Conservation (phyloP, 2,329 filamentous ascomycete species). For the Trichophyton rubrum region DNA sequence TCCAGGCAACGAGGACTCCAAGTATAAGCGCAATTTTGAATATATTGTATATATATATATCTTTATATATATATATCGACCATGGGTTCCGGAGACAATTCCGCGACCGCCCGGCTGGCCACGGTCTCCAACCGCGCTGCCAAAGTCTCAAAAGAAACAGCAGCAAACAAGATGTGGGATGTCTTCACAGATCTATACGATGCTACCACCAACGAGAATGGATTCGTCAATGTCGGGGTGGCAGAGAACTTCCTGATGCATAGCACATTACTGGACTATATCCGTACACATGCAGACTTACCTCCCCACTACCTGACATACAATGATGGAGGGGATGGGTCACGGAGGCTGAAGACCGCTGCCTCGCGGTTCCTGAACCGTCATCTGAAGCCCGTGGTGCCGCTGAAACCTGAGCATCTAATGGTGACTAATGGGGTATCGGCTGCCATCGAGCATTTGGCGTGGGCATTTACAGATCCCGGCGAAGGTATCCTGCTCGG, state of each 20-base stretch:
- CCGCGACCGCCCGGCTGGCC: background rate
- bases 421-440: constrained; percentile 29
- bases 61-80: background rate
- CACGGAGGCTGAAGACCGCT: constrained; percentile 27
- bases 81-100: background rate
- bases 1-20: background rate
- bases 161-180: constrained; percentile 28
- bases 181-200: constrained; percentile 37
- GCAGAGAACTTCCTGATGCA: constrained; percentile 30
- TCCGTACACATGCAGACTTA: constrained; percentile 27
- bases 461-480: constrained; percentile 31
- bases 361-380: constrained; percentile 33
- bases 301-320: constrained; percentile 30
- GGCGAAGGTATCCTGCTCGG: constrained; percentile 38
- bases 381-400: constrained; percentile 25
- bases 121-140: constrained; percentile 13
- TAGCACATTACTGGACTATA: constrained; percentile 27
- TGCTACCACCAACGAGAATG: constrained; percentile 26
- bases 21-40: background rate
- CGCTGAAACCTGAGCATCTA: constrained; percentile 19
- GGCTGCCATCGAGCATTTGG: constrained; percentile 32
- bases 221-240: constrained; percentile 24
- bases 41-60: background rate
- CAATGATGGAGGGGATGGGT: constrained; percentile 28
- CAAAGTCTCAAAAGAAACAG: constrained; percentile 7